Conservation (phyloP, 139 green algal genomes). For the Micractinium conductrix region DNA sequence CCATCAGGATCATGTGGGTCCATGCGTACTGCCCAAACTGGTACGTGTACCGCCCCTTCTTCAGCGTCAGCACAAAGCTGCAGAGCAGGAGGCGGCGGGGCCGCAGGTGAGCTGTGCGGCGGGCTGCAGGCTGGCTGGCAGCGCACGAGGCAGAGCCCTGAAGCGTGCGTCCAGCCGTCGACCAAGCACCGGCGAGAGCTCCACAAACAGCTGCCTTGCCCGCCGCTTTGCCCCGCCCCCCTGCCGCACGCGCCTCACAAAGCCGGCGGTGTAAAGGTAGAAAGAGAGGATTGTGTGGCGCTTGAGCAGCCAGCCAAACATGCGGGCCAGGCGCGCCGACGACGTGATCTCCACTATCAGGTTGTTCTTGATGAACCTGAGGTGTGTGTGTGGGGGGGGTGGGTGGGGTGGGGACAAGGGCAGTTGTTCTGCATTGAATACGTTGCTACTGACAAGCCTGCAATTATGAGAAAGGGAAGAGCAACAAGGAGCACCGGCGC, state of each 20-base stretch:
- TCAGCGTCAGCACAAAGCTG: conserved; percentile 92
- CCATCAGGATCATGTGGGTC: conserved; percentile 98
- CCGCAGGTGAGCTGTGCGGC: no score
- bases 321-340: conserved; percentile 51
- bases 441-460: neutral
- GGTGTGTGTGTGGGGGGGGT: no score
- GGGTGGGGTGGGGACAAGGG: no score
- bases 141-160: neutral
- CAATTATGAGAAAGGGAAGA: no score
- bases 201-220: neutral
- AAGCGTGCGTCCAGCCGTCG: no score
- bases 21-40: conserved; percentile 99
- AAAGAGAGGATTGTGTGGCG: conserved; percentile 86
- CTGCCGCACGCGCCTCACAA: neutral
- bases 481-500: no score
- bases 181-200: no score
- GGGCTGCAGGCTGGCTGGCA: no score
- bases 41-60: conserved; percentile 89
- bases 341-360: conserved; percentile 80
- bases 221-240: neutral
- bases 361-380: conserved; percentile 92
- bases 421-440: no score
- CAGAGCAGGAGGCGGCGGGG: conserved; percentile 46
- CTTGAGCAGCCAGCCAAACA: conserved; percentile 72
- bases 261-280: conserved; percentile 82